Evolutionary conservation across 495 filamentous ascomycete species (phyloP).

Genomic region (Aspergillus funiculosus): DNA sequence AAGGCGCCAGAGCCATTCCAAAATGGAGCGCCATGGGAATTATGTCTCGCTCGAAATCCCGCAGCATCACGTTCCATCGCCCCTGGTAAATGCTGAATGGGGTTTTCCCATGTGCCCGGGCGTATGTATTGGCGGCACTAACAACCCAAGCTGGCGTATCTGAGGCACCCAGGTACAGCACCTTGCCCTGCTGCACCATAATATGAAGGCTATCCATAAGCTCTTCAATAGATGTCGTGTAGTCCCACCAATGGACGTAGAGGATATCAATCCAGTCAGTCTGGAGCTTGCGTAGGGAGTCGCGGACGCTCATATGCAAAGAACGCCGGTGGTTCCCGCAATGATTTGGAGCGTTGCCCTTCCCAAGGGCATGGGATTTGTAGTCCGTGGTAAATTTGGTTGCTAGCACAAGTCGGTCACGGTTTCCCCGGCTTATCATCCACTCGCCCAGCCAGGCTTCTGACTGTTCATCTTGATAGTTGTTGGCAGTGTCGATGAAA

Average conservation of each 20-base stretch:
- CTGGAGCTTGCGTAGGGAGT: conserved; percentile 55
- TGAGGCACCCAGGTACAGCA: conserved; percentile 43
- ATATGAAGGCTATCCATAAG: conserved; percentile 41
- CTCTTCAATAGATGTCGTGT: conserved; percentile 38
- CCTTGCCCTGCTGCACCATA: conserved; percentile 38
- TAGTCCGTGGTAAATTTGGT: conserved; percentile 59
- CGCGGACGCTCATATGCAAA: conserved; percentile 48
- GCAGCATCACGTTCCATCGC: conserved; percentile 43
- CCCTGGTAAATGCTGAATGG: conserved; percentile 32
- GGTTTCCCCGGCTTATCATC: conserved; percentile 47
- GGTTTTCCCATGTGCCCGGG: conserved; percentile 24
- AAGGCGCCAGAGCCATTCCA: conserved; percentile 10
- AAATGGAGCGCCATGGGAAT: conserved; percentile 28
- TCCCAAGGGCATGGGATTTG: conserved; percentile 24
- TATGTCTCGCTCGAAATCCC: conserved; percentile 34
- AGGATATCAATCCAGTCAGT: conserved; percentile 59
- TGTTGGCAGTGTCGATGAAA: conserved; percentile 50
- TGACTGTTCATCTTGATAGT: conserved; percentile 48
- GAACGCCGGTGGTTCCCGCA: conserved; percentile 55
- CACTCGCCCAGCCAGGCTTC: conserved; percentile 53
- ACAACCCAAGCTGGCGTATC: conserved; percentile 41
- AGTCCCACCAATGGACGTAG: conserved; percentile 43
- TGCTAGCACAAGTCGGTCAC: conserved; percentile 65
- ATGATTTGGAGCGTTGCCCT: conserved; percentile 41
- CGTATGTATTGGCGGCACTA: conserved; percentile 30